These are phyloP conservation scores for Sarocladiaceae sp. DNA, from an alignment of 2,329 filamentous ascomycete species.

Conservation along the genomic window DNA sequence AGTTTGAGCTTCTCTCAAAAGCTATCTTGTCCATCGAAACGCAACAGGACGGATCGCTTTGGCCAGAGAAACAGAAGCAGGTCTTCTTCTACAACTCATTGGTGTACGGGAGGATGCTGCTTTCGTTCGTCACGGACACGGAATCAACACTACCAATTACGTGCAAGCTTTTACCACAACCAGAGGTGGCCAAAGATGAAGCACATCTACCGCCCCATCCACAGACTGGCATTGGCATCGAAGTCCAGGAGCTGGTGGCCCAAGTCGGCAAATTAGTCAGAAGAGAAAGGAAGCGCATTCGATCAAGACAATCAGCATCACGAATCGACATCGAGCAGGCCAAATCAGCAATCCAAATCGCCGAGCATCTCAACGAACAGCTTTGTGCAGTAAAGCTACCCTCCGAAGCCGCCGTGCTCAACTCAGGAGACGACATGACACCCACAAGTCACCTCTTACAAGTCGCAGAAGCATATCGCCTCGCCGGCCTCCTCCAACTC, in stretches of 20 bases:
- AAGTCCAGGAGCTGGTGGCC: conserved; percentile 21
- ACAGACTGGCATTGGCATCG: conserved; percentile 18
- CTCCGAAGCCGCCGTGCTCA: conserved; percentile 15
- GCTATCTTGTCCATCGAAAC: conserved; percentile 12
- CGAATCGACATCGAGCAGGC: conserved; percentile 21
- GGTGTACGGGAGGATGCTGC: conserved; percentile 20
- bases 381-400: conserved; percentile 17
- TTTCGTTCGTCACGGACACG: conserved; percentile 17
- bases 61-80: conserved; percentile 16
- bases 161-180: conserved; percentile 1
- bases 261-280: conserved; percentile 19
- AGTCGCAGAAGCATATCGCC: conserved; percentile 23
- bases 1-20: conserved; percentile 14
- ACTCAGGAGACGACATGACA: conserved; percentile 21
- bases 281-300: conserved; percentile 20
- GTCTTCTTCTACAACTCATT: conserved; percentile 17
- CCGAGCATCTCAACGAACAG: conserved; percentile 15
- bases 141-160: conserved; percentile 1
- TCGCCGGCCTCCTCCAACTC: conserved; percentile 21
- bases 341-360: conserved; percentile 17
- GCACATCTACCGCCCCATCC: conserved; percentile 20
- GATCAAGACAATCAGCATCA: conserved; percentile 17
- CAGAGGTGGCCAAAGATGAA: conserved; percentile 15
- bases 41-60: conserved; percentile 2
- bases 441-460: conserved; percentile 20